Base-by-base conservation (phyloP, 371 early-diverging fungal genomes). In the Mucor irregularis region DNA sequence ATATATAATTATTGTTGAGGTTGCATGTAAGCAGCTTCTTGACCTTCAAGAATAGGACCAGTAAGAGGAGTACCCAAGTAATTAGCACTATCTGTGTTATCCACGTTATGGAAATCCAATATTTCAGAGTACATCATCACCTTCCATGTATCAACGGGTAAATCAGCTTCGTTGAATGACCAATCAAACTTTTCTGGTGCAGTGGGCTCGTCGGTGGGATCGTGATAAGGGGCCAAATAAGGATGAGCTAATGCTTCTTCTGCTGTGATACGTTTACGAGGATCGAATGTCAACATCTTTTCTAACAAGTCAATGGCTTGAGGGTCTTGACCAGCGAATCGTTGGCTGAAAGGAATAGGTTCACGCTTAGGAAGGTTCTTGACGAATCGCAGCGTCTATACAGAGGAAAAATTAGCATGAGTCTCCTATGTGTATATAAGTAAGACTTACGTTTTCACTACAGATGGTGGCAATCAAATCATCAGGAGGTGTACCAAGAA, bases 401-500 rank as follows among this genome's bases (percentile, higher is more conserved):
- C n/a, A 21, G n/a, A 26, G 7, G 11, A 14, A 4, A 26, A 25
- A 1, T 31, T 24, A 52, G n/a, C 26, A 40, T 31, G 2, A 13
- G 14, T 9, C n/a, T n/a, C n/a, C n/a, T n/a, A n/a, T n/a, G n/a
- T n/a, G n/a, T n/a, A n/a, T n/a, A n/a, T n/a, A n/a, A n/a, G n/a
- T n/a, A n/a, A n/a, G n/a, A 51, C 74, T 59, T 81, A 92, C 88
- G 63, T 93, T 92, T 67, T 93, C 96, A 68, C 94, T 94, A 64
- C 92, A 87, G 52, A 96, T 95, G 34, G 94, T 91, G 55, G 90
- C 77, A 68, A 96, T 88, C 24, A 96, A 93, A 76, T 94, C 93
- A 61, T 92, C 93, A 37, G 92, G 90, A 19, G 97, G 97, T 28
- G 94, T 94, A 38, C 97, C 97, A 34, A 97, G 80, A 35, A 97